Evolutionary conservation across 2,329 filamentous ascomycete genomes (phyloP).

Genomic region (Scopulariopsis brevicaulis): DNA sequence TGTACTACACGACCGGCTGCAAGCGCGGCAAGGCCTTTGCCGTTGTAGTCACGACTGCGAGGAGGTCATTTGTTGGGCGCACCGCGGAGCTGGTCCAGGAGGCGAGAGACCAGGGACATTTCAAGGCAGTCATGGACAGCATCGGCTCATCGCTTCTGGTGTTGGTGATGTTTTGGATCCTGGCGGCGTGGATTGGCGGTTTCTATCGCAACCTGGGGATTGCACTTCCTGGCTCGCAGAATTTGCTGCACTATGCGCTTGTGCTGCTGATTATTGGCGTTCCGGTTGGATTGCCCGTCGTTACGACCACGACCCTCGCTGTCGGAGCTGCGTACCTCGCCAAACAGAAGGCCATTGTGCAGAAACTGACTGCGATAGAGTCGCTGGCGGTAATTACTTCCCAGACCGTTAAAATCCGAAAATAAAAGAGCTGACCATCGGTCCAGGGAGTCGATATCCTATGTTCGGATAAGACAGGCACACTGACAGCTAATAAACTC

Average conservation of each 20-base stretch:
- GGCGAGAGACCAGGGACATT: slow-evolving; percentile 65
- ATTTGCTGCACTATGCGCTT: slow-evolving; percentile 56
- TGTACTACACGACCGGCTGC: slow-evolving; percentile 73
- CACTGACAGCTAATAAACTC: slow-evolving; percentile 63
- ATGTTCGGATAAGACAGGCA: slow-evolving; percentile 76
- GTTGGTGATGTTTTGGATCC: slow-evolving; percentile 67
- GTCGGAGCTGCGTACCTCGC: slow-evolving; percentile 69
- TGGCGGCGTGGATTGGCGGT: slow-evolving; percentile 65
- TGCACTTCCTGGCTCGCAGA: slow-evolving; percentile 23
- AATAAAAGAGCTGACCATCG: slow-evolving; percentile 49
- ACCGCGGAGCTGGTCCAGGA: slow-evolving; percentile 65
- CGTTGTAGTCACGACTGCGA: slow-evolving; percentile 55
- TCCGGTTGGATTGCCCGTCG: slow-evolving; percentile 68
- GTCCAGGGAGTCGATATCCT: slow-evolving; percentile 42
- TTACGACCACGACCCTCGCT: slow-evolving; percentile 66
- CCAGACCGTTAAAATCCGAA: neutral
- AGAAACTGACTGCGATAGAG: slow-evolving; percentile 71
- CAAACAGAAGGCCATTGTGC: slow-evolving; percentile 68
- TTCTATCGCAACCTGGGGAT: slow-evolving; percentile 59
- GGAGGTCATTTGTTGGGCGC: slow-evolving; percentile 65
- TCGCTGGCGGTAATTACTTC: slow-evolving; percentile 42
- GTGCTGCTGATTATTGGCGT: slow-evolving; percentile 70
- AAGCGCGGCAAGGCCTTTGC: slow-evolving; percentile 70
- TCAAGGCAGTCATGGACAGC: slow-evolving; percentile 77
- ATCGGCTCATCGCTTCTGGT: slow-evolving; percentile 66